Evolutionary conservation across 2,329 filamentous ascomycete species (phyloP).

Genomic region (Hypomyces perniciosus): DNA sequence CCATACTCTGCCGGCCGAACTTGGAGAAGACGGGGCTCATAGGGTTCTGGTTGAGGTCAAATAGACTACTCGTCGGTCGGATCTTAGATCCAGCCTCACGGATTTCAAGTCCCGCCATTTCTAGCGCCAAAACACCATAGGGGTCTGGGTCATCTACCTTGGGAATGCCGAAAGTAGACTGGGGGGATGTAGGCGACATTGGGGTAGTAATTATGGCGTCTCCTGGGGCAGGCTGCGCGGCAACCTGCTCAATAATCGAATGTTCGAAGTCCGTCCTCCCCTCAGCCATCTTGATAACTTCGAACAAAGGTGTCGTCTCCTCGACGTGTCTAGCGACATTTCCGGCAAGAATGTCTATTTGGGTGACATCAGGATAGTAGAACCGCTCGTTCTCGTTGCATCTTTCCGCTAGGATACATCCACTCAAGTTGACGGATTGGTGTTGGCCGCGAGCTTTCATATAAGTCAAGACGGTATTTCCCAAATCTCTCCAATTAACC

Average conservation of each 20-base stretch:
- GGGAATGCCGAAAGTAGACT: conserved; percentile 67
- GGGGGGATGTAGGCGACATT: conserved; percentile 31
- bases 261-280: conserved; percentile 72
- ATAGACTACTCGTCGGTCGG: conserved; percentile 69
- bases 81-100: conserved; percentile 71
- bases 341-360: conserved; percentile 53
- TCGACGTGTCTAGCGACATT: conserved; percentile 49
- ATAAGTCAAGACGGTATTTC: conserved; percentile 52
- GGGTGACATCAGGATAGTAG: conserved; percentile 43
- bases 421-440: conserved; percentile 49
- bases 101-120: conserved; percentile 83
- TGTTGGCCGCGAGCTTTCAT: conserved; percentile 52
- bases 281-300: conserved; percentile 84
- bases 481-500: conserved; percentile 45
- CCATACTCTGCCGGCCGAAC: conserved; percentile 61
- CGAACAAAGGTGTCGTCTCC: conserved; percentile 57
- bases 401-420: conserved; percentile 51
- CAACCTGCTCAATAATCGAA: conserved; percentile 56
- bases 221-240: conserved; percentile 64
- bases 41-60: conserved; percentile 73
- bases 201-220: conserved; percentile 57
- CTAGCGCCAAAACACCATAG: conserved; percentile 84
- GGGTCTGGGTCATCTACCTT: conserved; percentile 80
- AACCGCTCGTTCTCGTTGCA: conserved; percentile 56
- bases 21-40: conserved; percentile 63